Evolutionary conservation across 805 yeast species (phyloP).

Genomic region (Zygotorulaspora florentina): DNA sequence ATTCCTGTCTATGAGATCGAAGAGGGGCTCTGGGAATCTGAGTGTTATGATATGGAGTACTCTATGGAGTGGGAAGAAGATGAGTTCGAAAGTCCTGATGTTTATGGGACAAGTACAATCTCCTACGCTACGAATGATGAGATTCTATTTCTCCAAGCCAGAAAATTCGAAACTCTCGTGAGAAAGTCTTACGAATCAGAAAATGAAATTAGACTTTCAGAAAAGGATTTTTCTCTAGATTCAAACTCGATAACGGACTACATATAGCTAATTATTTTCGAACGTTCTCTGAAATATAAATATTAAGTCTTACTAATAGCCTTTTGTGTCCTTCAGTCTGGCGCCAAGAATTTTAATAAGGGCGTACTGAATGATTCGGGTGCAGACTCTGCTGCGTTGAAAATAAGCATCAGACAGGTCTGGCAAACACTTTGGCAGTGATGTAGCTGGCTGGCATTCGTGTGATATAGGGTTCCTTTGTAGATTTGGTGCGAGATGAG

Average conservation of each 20-base stretch:
- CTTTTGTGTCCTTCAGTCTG: neutral
- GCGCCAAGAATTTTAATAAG: neutral
- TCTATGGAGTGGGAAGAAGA: conserved; percentile 34
- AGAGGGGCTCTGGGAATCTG: conserved; percentile 17
- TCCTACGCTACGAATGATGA: conserved; percentile 21
- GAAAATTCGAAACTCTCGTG: conserved; percentile 25
- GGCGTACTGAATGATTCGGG: conserved; percentile 1
- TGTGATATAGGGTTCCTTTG: neutral
- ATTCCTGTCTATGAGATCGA: conserved; percentile 44
- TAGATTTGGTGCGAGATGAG: conserved; percentile 1
- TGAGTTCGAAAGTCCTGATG: conserved; percentile 23
- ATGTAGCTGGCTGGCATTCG: neutral
- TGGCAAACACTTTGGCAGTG: too few species aligned
- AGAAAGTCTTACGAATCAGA: conserved; percentile 21
- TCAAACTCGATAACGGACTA: conserved; percentile 11
- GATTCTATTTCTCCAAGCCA: conserved; percentile 23
- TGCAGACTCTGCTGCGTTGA: neutral
- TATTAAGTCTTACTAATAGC: neutral
- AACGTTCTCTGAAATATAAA: neutral
- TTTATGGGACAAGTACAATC: conserved; percentile 5
- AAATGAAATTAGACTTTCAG: conserved; percentile 3
- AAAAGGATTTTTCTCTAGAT: conserved; percentile 7
- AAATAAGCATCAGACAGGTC: neutral
- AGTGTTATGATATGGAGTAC: conserved; percentile 26
- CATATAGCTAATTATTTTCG: conserved; percentile 7